Conservation (phyloP, 31 red algal species). For the Odonthalia washingtoniensis region DNA sequence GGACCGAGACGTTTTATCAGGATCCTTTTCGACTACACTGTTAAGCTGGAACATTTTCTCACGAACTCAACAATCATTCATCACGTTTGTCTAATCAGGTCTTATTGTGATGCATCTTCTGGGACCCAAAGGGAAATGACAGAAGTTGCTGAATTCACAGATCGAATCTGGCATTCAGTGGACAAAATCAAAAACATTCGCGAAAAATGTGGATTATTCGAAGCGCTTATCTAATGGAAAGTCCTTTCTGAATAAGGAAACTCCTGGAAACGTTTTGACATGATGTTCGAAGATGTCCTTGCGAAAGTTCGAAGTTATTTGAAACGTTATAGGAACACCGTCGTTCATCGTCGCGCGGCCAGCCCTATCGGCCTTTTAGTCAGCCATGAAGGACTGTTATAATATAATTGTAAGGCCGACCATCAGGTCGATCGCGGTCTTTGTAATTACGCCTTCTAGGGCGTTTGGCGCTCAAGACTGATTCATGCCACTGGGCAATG, state of each 20-base stretch:
- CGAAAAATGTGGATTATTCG: background rate
- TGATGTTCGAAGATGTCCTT: constrained; percentile 53
- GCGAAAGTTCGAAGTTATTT: constrained; percentile 35
- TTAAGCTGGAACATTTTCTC: constrained; percentile 33
- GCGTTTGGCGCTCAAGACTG: too few species aligned
- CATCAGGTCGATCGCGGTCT: too few species aligned
- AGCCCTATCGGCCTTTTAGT: too few species aligned
- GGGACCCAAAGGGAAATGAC: constrained; percentile 7
- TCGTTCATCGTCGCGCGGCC: too few species aligned
- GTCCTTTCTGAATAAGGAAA: constrained; percentile 9
- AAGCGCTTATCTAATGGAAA: constrained; percentile 33
- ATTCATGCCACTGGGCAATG: too few species aligned
- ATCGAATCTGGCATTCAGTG: constrained; percentile 28
- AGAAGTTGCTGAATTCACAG: constrained; percentile 4
- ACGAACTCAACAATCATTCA: background rate
- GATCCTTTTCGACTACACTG: constrained; percentile 13
- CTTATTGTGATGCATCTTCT: background rate
- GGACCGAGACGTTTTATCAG: background rate
- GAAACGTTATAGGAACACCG: too few species aligned
- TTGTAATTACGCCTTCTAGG: too few species aligned
- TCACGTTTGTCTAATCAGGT: constrained; percentile 8
- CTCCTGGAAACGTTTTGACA: constrained; percentile 25
- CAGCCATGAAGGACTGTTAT: too few species aligned
- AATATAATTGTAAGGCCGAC: too few species aligned
- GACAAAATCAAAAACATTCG: constrained; percentile 29